Evolutionary conservation across 345 rosid genomes (phyloP).

Genomic region (Streptanthus diversifolius): DNA sequence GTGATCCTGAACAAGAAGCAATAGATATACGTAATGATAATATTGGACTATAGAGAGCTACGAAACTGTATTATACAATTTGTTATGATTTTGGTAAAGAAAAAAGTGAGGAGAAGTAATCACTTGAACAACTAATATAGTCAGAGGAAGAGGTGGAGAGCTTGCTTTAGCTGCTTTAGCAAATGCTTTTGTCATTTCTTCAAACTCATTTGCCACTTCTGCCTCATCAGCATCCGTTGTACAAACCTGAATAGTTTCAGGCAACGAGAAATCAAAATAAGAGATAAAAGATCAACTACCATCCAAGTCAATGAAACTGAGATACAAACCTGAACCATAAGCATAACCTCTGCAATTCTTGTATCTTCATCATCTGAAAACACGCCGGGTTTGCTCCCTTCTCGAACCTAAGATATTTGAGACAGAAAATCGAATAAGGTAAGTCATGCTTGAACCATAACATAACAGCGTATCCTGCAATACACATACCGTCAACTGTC

Average conservation of each 20-base stretch:
- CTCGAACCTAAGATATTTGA: conserved; percentile 63
- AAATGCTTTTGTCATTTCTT: conserved; percentile 64
- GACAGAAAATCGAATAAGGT: neutral
- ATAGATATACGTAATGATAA: neutral
- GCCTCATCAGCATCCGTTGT: conserved; percentile 49
- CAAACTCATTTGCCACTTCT: conserved; percentile 52
- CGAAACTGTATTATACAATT: neutral
- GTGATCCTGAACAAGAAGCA: conserved; percentile 61
- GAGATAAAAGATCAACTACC: neutral
- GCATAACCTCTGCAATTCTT: conserved; percentile 79
- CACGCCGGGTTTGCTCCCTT: conserved; percentile 65
- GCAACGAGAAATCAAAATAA: neutral
- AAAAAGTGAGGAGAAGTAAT: neutral
- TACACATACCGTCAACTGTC: conserved; percentile 76
- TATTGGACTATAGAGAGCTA: neutral
- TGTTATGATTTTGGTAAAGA: neutral
- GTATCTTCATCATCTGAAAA: conserved; percentile 43
- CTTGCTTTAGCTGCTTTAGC: conserved; percentile 56
- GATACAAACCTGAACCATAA: conserved; percentile 83
- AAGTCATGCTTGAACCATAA: neutral
- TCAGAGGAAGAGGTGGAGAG: conserved; percentile 70
- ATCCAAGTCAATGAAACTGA: neutral
- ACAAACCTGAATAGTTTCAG: conserved; percentile 48
- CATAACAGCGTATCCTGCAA: neutral
- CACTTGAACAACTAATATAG: conserved; percentile 91